These are phyloP conservation scores for Thymus mandschuricus DNA, from an alignment of 257 asterid genomes.

Conservation along the genomic window DNA sequence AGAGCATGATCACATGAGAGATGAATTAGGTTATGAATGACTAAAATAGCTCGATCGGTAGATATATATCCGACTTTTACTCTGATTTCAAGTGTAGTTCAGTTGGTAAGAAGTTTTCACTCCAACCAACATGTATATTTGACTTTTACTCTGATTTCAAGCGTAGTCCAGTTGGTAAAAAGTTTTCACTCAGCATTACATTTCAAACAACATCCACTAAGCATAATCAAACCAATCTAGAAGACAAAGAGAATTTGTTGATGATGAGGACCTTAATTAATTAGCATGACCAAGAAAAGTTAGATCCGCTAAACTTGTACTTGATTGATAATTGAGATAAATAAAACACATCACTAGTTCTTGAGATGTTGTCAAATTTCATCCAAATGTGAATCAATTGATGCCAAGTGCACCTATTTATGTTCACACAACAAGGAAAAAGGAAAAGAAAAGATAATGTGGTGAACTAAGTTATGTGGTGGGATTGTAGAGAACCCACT, in stretches of 20 bases:
- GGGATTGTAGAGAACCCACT: constrained; percentile 28
- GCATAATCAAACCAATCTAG: constrained; percentile 21
- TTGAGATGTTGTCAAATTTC: constrained; percentile 13
- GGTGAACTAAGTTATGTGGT: not conserved
- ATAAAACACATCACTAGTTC: not conserved
- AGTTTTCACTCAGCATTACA: too few species aligned
- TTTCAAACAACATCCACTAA: not conserved
- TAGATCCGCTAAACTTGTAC: constrained; percentile 21
- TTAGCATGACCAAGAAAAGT: constrained; percentile 20
- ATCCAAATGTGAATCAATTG: constrained; percentile 25
- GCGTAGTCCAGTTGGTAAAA: too few species aligned
- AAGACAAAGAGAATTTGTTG: constrained; percentile 14
- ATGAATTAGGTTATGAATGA: too few species aligned
- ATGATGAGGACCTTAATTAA: constrained; percentile 32
- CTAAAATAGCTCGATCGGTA: too few species aligned
- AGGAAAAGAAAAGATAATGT: not conserved
- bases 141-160: too few species aligned
- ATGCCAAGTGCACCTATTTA: constrained; percentile 31
- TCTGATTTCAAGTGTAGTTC: too few species aligned
- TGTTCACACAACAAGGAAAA: constrained; percentile 13
- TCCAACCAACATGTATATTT: too few species aligned
- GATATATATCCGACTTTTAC: too few species aligned
- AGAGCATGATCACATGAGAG: not conserved
- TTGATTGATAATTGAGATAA: constrained; percentile 14
- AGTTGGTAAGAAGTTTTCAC: too few species aligned